phyloP scores from a whole-genome alignment of 306 rosid genomes.

The Cyamopsis tetragonoloba region DNA sequence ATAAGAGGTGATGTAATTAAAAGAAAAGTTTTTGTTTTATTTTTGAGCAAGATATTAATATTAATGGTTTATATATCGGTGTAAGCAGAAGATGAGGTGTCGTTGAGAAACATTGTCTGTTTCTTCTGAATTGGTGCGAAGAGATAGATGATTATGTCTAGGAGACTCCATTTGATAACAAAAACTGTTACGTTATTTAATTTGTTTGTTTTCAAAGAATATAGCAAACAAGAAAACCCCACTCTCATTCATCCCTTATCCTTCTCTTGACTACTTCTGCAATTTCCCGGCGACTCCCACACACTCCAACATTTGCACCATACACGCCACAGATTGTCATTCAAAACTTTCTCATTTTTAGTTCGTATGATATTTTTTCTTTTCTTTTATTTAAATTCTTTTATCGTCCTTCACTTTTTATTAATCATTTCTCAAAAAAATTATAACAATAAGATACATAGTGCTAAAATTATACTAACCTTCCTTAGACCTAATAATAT shows the following conservation, averaged over 20 bases:
- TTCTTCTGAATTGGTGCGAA: conserved; percentile 29
- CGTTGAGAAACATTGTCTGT: conserved; percentile 20
- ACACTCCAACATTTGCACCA: no score
- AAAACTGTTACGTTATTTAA: no score
- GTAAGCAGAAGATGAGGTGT: conserved; percentile 24
- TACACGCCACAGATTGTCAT: no score
- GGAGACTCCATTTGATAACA: neutral
- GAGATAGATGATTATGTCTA: conserved; percentile 31
- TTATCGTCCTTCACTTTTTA: no score
- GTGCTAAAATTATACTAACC: no score
- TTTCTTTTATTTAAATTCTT: no score
- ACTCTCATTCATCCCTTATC: conserved; percentile 25
- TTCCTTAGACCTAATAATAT: no score
- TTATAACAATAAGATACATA: no score
- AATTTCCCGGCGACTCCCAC: conserved; percentile 29
- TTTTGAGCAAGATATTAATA: neutral
- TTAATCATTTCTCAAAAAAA: no score
- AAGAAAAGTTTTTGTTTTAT: no score
- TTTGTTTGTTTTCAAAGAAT: conserved; percentile 34
- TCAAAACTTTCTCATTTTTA: no score
- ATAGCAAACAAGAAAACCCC: conserved; percentile 32
- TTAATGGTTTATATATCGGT: neutral
- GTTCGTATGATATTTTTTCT: no score
- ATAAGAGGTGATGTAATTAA: neutral
- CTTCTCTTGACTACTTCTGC: conserved; percentile 24